These are phyloP conservation scores for Xerophyta viscosa DNA, from an alignment of 106 monocot species.

Conservation along the genomic window DNA sequence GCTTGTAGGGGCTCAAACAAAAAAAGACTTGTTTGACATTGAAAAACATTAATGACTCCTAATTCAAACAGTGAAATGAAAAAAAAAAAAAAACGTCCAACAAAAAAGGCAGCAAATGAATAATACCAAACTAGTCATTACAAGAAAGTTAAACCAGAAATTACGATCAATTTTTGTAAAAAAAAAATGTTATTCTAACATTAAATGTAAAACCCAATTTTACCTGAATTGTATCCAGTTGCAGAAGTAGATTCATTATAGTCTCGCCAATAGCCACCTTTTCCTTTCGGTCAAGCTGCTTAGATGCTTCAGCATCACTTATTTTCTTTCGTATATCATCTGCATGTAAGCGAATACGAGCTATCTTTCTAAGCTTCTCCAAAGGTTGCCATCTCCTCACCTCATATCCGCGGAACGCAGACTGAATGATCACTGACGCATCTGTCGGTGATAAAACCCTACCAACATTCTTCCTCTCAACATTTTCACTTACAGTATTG, in stretches of 20 bases:
- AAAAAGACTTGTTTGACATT: no score
- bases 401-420: conserved; percentile 50
- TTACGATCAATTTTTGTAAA: no score
- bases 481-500: no score
- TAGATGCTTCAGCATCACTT: conserved; percentile 15
- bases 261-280: conserved; percentile 34
- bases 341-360: conserved; percentile 18
- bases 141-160: no score
- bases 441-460: conserved; percentile 29
- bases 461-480: not conserved
- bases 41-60: no score
- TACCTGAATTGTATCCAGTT: conserved; percentile 76
- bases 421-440: conserved; percentile 50
- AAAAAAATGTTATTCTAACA: not conserved
- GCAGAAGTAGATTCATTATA: conserved; percentile 72
- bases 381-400: conserved; percentile 51
- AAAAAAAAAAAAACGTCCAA: no score
- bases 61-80: no score
- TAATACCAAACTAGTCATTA: no score
- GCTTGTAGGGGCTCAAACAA: no score
- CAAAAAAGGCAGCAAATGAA: no score
- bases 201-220: not conserved
- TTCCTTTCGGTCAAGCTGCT: conserved; percentile 24
- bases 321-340: conserved; percentile 19
- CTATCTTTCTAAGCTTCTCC: conserved; percentile 52